Conservation (phyloP, 129 eudicot genomes). For the Tagetes erecta region DNA sequence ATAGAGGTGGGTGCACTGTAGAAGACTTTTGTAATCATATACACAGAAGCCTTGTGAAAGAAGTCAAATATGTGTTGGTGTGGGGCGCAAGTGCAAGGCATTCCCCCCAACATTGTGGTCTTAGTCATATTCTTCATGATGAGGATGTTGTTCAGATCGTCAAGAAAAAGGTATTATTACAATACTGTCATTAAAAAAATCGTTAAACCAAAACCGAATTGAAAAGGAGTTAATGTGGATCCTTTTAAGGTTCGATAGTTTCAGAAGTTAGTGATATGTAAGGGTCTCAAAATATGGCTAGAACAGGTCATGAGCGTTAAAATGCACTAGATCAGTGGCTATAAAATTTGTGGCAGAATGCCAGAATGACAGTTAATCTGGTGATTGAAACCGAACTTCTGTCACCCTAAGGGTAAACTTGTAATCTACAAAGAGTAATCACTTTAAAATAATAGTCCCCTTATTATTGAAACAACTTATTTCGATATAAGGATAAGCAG, state of each 20-base stretch:
- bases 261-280: background rate
- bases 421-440: background rate
- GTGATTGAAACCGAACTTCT: background rate
- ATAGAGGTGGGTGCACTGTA: slow-evolving; percentile 94
- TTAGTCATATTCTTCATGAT: slow-evolving; percentile 77
- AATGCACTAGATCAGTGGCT: background rate
- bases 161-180: slow-evolving; percentile 76
- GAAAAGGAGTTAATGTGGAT: background rate
- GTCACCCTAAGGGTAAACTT: background rate
- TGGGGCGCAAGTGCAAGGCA: slow-evolving; percentile 99
- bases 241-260: background rate
- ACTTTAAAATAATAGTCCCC: background rate
- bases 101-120: slow-evolving; percentile 97
- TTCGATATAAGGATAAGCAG: background rate
- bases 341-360: background rate
- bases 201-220: background rate
- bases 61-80: slow-evolving; percentile 83
- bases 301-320: background rate
- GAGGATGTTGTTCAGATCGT: slow-evolving; percentile 99
- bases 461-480: background rate
- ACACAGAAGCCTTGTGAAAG: slow-evolving; percentile 89
- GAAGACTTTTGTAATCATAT: slow-evolving; percentile 96
- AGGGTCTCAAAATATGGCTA: background rate
- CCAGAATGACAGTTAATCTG: background rate
- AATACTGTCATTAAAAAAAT: background rate